Base-by-base conservation (phyloP, 768 basidiomycete genomes). In the Imleria badia region DNA sequence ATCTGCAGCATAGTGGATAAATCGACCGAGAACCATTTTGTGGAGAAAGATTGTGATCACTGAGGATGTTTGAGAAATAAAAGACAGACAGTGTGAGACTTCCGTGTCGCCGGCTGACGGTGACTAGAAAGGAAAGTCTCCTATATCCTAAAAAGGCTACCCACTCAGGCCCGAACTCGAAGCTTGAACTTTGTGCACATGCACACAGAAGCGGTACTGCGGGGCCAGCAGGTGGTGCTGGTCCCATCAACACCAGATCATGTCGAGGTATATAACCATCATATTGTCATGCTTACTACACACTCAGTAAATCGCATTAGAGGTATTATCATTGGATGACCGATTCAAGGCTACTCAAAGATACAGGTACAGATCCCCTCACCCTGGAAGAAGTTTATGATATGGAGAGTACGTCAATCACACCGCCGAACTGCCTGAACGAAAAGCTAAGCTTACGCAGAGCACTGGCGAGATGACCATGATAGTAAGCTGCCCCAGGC, bases 281-380 rank as follows among this genome's bases (percentile, higher is more conserved):
- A 17, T 33, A 17, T 1, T 14, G 3, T 7, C 38, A 5, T 22
- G 20, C 23, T 40, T 3, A 8, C 15, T 19, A 35, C 3, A 5
- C 12, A 9, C 31, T 46, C 31, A 41, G 20, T 36, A 6, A 4
- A 11, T 38, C 20, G 14, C 0, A 9, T 20, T 13, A 94, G 90
- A 87, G 73, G 64, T 98, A 97, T 65, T 84, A 95, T 66, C 76
- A 78, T 58, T 98, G 94, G 94, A 96, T 98, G 94, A 75, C 80
- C 29, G 79, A 81, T 66, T 81, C 82, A 33, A 83, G 84, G 58
- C 74, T 98, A 50, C 81, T 85, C 39, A 78, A 82, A 45, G 75
- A 87, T 17, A 97, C 93, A 0, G 93, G 93, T 6, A 93, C 90
- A 54, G 93, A 96, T 60, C 86, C 87, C 5, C 76, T 97, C 39